phyloP scores from a whole-genome alignment of 768 basidiomycete genomes.

The Cyclocybe aegerita region DNA sequence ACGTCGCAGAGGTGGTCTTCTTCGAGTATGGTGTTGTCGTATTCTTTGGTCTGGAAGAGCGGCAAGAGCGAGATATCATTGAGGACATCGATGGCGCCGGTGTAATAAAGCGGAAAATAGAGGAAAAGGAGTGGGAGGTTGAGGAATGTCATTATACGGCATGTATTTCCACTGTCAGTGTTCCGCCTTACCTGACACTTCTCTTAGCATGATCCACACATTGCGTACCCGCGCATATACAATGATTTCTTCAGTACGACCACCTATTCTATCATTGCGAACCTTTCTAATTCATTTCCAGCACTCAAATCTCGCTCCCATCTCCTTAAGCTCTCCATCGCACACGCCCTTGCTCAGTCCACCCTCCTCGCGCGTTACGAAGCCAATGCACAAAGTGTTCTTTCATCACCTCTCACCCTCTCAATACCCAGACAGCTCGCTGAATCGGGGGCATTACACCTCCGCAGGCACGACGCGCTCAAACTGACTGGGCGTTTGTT shows the following conservation, averaged over 20 bases:
- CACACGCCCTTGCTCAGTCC: constrained; percentile 93
- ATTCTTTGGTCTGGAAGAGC: constrained; percentile 84
- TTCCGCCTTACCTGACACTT: constrained; percentile 2
- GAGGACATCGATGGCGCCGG: constrained; percentile 81
- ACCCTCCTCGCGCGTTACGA: constrained; percentile 91
- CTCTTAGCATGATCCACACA: constrained; percentile 74
- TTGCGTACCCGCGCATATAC: constrained; percentile 87
- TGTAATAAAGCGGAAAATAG: constrained; percentile 58
- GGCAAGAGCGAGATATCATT: constrained; percentile 77
- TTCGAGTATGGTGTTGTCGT: constrained; percentile 90
- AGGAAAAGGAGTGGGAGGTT: constrained; percentile 81
- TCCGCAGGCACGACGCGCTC: constrained; percentile 81
- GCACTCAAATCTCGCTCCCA: constrained; percentile 92
- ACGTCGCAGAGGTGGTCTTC: constrained; percentile 74
- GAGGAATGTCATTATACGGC: constrained; percentile 92
- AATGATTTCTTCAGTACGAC: constrained; percentile 93
- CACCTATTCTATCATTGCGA: neutral
- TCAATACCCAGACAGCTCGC: constrained; percentile 87
- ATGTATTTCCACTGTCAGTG: constrained; percentile 22
- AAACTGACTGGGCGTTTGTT: constrained; percentile 85
- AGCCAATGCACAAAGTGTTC: constrained; percentile 69
- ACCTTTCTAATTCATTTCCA: constrained; percentile 25
- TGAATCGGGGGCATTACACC: constrained; percentile 67
- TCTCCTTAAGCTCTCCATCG: constrained; percentile 87
- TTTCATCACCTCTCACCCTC: constrained; percentile 74